Conservation (phyloP, 1,139 yeast genomes). For the Sugiyamaella xylanicola region DNA sequence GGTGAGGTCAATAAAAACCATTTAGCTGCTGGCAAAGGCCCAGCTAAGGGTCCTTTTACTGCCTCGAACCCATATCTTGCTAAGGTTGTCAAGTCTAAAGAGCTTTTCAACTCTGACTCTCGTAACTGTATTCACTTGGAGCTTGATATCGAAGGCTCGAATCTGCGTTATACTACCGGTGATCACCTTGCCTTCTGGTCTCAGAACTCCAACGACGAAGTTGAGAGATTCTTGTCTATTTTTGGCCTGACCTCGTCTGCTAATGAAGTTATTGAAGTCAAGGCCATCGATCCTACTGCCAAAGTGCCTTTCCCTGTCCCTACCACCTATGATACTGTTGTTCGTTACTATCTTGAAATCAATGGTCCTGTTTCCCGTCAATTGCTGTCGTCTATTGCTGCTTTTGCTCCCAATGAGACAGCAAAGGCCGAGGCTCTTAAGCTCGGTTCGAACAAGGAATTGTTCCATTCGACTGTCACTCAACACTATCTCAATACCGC, state of each 20-base stretch:
- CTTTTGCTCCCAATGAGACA: constrained; percentile 74
- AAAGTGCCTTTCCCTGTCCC: constrained; percentile 87
- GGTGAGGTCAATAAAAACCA: constrained; percentile 86
- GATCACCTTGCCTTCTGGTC: constrained; percentile 97
- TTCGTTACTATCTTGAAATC: constrained; percentile 87
- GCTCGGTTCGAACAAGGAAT: constrained; percentile 67
- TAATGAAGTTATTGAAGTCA: constrained; percentile 62
- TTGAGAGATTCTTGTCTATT: constrained; percentile 61
- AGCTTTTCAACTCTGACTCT: constrained; percentile 64
- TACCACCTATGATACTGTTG: constrained; percentile 82
- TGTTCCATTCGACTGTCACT: constrained; percentile 67
- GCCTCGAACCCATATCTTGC: constrained; percentile 84
- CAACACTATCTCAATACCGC: constrained; percentile 68
- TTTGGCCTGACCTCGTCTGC: constrained; percentile 61
- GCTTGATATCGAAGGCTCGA: constrained; percentile 74
- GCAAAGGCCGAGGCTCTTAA: constrained; percentile 55
- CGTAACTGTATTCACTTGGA: constrained; percentile 91
- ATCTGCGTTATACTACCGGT: constrained; percentile 87
- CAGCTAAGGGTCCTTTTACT: constrained; percentile 76
- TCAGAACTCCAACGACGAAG: constrained; percentile 78
- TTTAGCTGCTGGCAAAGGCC: constrained; percentile 39
- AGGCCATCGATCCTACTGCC: constrained; percentile 72
- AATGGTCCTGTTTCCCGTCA: constrained; percentile 95
- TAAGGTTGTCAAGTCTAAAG: constrained; percentile 60
- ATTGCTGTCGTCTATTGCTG: constrained; percentile 71